A percentile compares a stretch with the other conserved stretches of the same genome.
These are phyloP conservation scores for Centrapalus pauciflorus DNA, from an alignment of 129 eudicot species.

Conservation along the genomic window DNA sequence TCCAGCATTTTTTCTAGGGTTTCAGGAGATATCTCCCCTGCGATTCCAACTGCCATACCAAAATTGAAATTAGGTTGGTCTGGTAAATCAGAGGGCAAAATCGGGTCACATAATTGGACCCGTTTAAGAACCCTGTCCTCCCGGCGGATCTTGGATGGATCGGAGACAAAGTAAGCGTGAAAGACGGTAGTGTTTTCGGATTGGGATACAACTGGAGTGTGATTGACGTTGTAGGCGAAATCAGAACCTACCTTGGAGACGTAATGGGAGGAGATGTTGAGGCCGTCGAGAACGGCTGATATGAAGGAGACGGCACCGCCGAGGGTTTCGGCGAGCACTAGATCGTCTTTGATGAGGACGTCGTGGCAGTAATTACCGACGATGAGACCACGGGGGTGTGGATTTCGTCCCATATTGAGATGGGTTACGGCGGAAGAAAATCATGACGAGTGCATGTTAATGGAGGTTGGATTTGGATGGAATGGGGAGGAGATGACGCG, in stretches of 20 bases:
- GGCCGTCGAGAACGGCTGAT: slow-evolving; percentile 59
- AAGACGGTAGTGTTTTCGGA: slow-evolving; percentile 54
- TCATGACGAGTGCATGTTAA: slow-evolving; percentile 22
- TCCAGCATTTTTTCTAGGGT: slow-evolving; percentile 67
- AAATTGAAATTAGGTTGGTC: slow-evolving; percentile 30
- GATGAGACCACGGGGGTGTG: slow-evolving; percentile 40
- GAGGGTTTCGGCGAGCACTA: slow-evolving; percentile 56
- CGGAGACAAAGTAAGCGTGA: slow-evolving; percentile 66
- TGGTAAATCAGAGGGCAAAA: slow-evolving; percentile 54
- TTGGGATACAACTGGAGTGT: slow-evolving; percentile 33
- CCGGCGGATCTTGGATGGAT: slow-evolving; percentile 29
- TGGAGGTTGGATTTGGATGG: not conserved
- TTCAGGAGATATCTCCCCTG: slow-evolving; percentile 69
- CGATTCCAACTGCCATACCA: slow-evolving; percentile 90
- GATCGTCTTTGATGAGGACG: slow-evolving; percentile 62
- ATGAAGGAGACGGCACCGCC: slow-evolving; percentile 96
- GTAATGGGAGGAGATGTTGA: slow-evolving; percentile 38
- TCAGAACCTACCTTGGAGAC: slow-evolving; percentile 77
- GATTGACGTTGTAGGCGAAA: slow-evolving; percentile 44
- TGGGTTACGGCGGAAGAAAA: slow-evolving; percentile 14
- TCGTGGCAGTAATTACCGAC: slow-evolving; percentile 96
- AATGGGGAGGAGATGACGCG: slow-evolving; percentile 10
- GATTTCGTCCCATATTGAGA: slow-evolving; percentile 25
- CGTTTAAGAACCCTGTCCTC: slow-evolving; percentile 71
- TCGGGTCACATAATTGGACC: slow-evolving; percentile 51